Conservation (phyloP, 306 rosid genomes). For the Trifolium dubium region DNA sequence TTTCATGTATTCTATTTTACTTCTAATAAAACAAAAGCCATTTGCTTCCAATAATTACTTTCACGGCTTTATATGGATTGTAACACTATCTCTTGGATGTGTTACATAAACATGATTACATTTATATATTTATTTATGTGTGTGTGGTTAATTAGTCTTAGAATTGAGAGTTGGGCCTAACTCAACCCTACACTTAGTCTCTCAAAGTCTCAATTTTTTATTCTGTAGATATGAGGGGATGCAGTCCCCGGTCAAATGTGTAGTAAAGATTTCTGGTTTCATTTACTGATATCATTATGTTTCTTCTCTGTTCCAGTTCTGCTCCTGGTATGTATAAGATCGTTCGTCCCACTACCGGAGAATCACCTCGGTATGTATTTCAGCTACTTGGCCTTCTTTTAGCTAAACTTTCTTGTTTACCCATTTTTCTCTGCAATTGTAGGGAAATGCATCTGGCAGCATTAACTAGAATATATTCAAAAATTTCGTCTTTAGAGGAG, state of each 20-base stretch:
- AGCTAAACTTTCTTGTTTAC: conserved; percentile 29
- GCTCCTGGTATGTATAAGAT: conserved; percentile 72
- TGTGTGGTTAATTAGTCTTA: background rate
- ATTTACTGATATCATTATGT: conserved; percentile 15
- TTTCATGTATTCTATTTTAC: background rate
- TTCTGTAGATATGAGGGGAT: background rate
- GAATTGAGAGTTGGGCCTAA: too few species aligned
- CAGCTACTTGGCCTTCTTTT: conserved; percentile 31
- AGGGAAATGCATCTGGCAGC: conserved; percentile 91
- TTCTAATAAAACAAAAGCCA: background rate
- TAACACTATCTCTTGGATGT: conserved; percentile 7
- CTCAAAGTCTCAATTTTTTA: too few species aligned
- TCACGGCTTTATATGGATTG: background rate
- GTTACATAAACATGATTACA: background rate
- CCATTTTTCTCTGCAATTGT: conserved; percentile 21
- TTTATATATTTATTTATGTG: background rate
- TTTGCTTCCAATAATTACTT: conserved; percentile 12
- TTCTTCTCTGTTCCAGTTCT: conserved; percentile 69
- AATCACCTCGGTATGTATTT: conserved; percentile 72
- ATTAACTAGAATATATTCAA: conserved; percentile 78
- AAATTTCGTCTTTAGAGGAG: conserved; percentile 74
- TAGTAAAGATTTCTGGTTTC: conserved; percentile 10
- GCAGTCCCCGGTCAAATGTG: background rate
- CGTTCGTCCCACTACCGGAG: conserved; percentile 95
- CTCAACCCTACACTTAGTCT: too few species aligned